phyloP scores from a whole-genome alignment of 495 filamentous ascomycete genomes.

The Neurospora sp. region DNA sequence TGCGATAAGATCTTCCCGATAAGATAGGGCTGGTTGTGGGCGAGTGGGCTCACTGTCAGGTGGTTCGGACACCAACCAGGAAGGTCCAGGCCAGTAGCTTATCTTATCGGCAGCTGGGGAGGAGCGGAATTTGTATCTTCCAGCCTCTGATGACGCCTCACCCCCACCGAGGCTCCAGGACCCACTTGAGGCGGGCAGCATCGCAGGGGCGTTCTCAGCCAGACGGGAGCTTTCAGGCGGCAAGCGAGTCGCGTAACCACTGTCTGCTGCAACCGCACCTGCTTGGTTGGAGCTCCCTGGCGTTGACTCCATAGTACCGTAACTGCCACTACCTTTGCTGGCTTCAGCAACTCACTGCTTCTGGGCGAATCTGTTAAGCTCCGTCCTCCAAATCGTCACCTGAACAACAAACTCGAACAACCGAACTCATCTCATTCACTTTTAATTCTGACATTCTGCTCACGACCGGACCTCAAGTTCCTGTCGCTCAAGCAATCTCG shows the following conservation, averaged over 20 bases:
- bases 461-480: not conserved
- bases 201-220: not conserved
- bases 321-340: constrained; percentile 9
- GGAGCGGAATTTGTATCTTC: constrained; percentile 3
- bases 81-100: not conserved
- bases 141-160: not conserved
- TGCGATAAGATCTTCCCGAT: constrained; percentile 5
- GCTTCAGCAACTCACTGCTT: not conserved
- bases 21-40: not conserved
- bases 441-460: not conserved
- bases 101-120: not conserved
- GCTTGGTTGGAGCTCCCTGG: not conserved
- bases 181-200: not conserved
- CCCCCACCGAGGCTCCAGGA: not conserved
- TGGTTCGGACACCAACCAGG: not conserved
- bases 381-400: constrained; percentile 3
- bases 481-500: not conserved
- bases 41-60: not conserved
- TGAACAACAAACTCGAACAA: constrained; percentile 5
- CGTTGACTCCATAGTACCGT: not conserved
- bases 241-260: constrained; percentile 33
- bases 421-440: not conserved
- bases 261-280: constrained; percentile 10
- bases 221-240: constrained; percentile 20
- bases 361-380: constrained; percentile 18